Base-by-base conservation (phyloP, 2,329 filamentous ascomycete species). In the Xenoacremonium recifei region DNA sequence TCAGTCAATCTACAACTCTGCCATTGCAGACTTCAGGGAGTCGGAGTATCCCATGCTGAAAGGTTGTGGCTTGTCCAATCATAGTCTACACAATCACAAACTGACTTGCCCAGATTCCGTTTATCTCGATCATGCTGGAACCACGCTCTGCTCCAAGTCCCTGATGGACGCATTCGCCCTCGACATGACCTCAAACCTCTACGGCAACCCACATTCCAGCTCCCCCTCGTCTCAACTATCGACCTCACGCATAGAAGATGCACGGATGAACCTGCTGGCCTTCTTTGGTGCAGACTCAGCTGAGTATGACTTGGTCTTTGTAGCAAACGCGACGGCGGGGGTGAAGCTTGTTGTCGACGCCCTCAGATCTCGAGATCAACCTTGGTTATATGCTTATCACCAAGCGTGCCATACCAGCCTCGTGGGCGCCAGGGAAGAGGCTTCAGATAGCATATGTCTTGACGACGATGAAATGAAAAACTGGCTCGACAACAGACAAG, bases 81-180 rank as follows among this genome's bases (percentile, higher is more conserved):
- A 16, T 32, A 11, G 17, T 29, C 30, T 35, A 31, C 6, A 10
- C 9, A 32, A 32, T 11, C 10, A n/a, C 29, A 11, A 32, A 32
- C 9, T 34, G 19, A 4, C 29, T 7, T 16, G 3, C 7, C 21
- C 40, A 92, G 88, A 78, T 39, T 81, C 80, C 9, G 75, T 84
- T 35, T 97, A 96, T 63, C 83, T 97, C 42, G 92, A 97, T 57
- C 91, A 97, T 84, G 90, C 90, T 0, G 92, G 90, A n/a, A 88
- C 89, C n/a, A 92, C 91, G 0, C 72, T 87, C 1, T 89, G 87
- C 60, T 74, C 89, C 31, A 92, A 86, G 63, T 90, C 87, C 21
- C 68, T 93, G 18, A 83, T 97, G 64, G 85, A 92, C 51, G 73
- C 70, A 18, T 96, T 95, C 66, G 81, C 88, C 7, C 64, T 69